These are phyloP conservation scores for Saksenaea vasiformis DNA, from an alignment of 371 early-diverging fungal species.

Conservation along the genomic window DNA sequence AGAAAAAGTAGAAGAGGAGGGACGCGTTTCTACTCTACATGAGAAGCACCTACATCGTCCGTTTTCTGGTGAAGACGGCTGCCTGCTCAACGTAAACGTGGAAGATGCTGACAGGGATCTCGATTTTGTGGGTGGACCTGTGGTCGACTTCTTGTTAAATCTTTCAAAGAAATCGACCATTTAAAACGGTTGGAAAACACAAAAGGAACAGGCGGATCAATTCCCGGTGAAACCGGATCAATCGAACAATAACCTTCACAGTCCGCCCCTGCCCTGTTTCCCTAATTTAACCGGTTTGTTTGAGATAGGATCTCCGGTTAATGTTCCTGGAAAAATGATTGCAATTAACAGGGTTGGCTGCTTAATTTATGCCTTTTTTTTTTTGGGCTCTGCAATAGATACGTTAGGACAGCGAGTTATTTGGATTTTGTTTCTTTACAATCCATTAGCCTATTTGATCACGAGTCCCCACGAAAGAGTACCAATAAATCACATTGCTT, in stretches of 20 bases:
- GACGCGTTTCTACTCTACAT: not conserved
- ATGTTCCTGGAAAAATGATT: too few species aligned
- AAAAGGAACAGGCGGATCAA: not conserved
- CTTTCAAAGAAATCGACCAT: not conserved
- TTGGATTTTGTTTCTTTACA: too few species aligned
- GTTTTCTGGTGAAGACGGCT: not conserved
- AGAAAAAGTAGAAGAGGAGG: too few species aligned
- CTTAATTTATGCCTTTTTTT: too few species aligned
- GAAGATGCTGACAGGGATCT: not conserved
- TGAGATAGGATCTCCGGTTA: too few species aligned
- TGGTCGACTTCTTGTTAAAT: not conserved
- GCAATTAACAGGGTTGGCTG: too few species aligned
- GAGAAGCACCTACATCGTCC: not conserved
- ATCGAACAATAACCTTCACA: not conserved
- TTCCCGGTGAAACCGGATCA: not conserved
- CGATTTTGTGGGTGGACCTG: not conserved
- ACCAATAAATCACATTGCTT: too few species aligned
- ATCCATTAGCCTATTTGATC: too few species aligned
- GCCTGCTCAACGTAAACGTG: not conserved
- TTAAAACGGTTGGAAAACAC: not conserved
- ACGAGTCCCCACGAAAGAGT: too few species aligned
- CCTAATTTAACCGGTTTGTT: not conserved
- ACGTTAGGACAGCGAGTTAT: too few species aligned
- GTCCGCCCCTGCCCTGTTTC: not conserved
- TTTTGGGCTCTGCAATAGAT: too few species aligned